Evolutionary conservation across 2,329 filamentous ascomycete genomes (phyloP).

Genomic region (Monosporascus sp.): DNA sequence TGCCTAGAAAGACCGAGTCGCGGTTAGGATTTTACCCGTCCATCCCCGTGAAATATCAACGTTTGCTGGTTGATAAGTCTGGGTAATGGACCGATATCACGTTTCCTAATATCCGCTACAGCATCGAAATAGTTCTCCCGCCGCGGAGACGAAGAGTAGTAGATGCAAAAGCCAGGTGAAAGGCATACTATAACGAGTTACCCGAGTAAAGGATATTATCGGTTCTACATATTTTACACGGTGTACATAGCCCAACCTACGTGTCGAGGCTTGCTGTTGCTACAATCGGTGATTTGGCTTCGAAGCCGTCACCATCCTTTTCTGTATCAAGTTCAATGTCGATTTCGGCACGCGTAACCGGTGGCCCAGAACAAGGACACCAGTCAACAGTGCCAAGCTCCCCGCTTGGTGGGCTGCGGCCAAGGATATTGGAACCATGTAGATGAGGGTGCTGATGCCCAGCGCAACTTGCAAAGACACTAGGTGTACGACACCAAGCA

Average conservation of each 20-base stretch:
- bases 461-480: constrained; percentile 76
- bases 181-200: too few species aligned
- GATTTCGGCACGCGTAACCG: constrained; percentile 68
- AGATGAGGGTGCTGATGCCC: constrained; percentile 86
- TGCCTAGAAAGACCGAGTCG: too few species aligned
- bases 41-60: too few species aligned
- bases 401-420: constrained; percentile 93
- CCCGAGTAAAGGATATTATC: too few species aligned
- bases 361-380: constrained; percentile 72
- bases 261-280: neutral
- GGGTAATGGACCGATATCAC: too few species aligned
- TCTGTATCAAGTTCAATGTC: constrained; percentile 55
- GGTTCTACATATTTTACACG: neutral
- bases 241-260: neutral
- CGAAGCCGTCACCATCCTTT: constrained; percentile 30
- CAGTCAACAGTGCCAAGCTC: constrained; percentile 76
- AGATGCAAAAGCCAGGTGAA: too few species aligned
- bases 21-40: too few species aligned
- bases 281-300: constrained; percentile 9
- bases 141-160: too few species aligned
- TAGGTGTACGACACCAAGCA: constrained; percentile 76
- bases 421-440: constrained; percentile 83
- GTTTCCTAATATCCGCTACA: too few species aligned
- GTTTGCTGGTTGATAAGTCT: too few species aligned
- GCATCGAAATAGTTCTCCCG: too few species aligned